Evolutionary conservation across 331 rosid species (phyloP).

Genomic region (Malus hybrid): DNA sequence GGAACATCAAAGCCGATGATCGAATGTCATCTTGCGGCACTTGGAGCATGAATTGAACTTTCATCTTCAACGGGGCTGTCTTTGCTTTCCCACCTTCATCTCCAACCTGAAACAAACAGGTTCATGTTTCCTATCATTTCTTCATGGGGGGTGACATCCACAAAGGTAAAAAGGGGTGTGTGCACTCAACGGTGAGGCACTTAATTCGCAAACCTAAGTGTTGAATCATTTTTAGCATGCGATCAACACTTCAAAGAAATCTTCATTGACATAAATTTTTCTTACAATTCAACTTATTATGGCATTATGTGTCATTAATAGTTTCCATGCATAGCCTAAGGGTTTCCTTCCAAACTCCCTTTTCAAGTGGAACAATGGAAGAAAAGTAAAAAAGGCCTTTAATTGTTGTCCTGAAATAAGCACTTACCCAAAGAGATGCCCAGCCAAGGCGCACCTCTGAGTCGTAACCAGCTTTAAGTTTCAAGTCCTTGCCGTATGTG

Average conservation of each 20-base stretch:
- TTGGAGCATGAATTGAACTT: slow-evolving; percentile 95
- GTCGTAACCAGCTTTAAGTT: slow-evolving; percentile 95
- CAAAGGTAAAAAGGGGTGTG: too few species aligned
- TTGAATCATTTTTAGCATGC: neutral
- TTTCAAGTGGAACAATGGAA: neutral
- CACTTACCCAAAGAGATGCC: slow-evolving; percentile 99
- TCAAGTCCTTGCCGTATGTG: slow-evolving; percentile 72
- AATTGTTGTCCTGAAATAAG: neutral
- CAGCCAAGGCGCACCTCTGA: slow-evolving; percentile 92
- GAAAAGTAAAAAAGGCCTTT: neutral
- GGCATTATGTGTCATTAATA: neutral
- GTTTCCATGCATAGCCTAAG: neutral
- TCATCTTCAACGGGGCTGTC: slow-evolving; percentile 93
- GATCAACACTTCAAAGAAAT: neutral
- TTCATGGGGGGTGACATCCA: neutral
- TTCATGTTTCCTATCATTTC: neutral
- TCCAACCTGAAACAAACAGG: slow-evolving; percentile 63
- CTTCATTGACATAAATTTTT: neutral
- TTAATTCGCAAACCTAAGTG: neutral
- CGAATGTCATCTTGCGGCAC: slow-evolving; percentile 85
- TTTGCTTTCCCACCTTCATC: slow-evolving; percentile 84
- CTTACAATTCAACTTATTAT: neutral
- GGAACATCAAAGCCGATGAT: slow-evolving; percentile 78
- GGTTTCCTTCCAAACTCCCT: neutral
- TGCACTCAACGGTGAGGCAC: neutral